Percentiles rank a stretch among this genome's conserved stretches.
Evolutionary conservation across 2,329 filamentous ascomycete genomes (phyloP).

Genomic region (Ampelomyces quisqualis): DNA sequence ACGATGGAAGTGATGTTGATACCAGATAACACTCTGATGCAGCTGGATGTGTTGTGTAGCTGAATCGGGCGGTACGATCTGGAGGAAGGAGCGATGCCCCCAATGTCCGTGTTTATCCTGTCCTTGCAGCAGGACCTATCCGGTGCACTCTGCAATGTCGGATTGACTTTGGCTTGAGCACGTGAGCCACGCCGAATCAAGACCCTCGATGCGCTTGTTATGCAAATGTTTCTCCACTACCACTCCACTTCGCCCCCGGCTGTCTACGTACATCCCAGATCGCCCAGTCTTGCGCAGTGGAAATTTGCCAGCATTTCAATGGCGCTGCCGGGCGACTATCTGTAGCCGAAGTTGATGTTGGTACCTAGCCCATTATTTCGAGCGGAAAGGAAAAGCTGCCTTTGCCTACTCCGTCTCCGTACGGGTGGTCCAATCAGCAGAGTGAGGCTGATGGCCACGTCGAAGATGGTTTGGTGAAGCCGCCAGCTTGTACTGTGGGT

Average conservation of each 20-base stretch:
- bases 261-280: conserved; percentile 11
- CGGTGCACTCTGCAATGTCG: too few species aligned
- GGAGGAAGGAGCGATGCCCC: too few species aligned
- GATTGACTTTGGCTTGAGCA: too few species aligned
- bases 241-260: conserved; percentile 12
- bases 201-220: conserved; percentile 20
- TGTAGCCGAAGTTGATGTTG: conserved; percentile 5
- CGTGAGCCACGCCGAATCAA: conserved; percentile 4
- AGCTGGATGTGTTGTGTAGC: too few species aligned
- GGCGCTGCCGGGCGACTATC: conserved; percentile 7
- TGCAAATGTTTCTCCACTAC: conserved; percentile 14
- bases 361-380: conserved; percentile 6
- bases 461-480: conserved; percentile 22
- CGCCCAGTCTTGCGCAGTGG: conserved; percentile 7
- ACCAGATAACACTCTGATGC: too few species aligned
- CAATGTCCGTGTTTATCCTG: too few species aligned
- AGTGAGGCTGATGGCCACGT: conserved; percentile 21
- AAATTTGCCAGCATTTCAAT: conserved; percentile 2
- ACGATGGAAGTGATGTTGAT: too few species aligned
- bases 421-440: conserved; percentile 21
- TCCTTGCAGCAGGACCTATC: too few species aligned
- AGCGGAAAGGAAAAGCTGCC: conserved; percentile 19
- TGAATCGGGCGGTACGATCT: too few species aligned
- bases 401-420: conserved; percentile 7
- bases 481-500: too few species aligned